Base-by-base conservation (phyloP, 805 yeast species). In the Tetrapisispora namnaoensis region DNA sequence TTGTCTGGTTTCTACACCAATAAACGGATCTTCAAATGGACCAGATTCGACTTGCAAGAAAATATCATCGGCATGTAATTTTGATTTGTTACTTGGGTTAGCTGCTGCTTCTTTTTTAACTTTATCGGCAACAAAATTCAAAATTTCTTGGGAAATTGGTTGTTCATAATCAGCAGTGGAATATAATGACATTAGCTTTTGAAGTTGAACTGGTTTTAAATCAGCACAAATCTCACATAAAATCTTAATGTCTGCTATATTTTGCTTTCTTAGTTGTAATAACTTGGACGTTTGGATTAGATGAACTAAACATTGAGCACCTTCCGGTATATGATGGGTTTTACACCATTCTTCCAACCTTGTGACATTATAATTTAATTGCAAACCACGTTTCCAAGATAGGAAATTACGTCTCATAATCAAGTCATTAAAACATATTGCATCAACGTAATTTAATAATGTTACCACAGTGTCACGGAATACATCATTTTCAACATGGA, bases 301-400 rank as follows among this genome's bases (percentile, higher is more conserved):
- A 63, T 90, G 97, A 53, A 83, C 82, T 63, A 93, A 76, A 61
- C 88, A 82, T 37, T 82, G 79, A 4, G 91, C 78, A 2, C 95
- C 95, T 63, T 90, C 96, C 45, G 85, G 84, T 53, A 93, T 79
- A 46, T 85, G 90, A 66, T 91, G 96, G 8, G 88, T 80, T 71
- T 88, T 91, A 69, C 98, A 91, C 99, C 99, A 93, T 70, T 93
- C 99, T 67, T 89, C 97, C 59, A 93, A 76, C 61, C 98, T 79
- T 3, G 99, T 93, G 48, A 90, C 95, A 67, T 93, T 93, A 71
- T 93, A 93, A 66, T 89, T 93, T 69, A 93, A 80, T 70, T 93
- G 99, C 57, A 93, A 76, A 44, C 98, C 98, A 64, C 99, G 83
- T 72, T 91, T 93, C 99, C 99, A 93, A 11, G 96, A 84, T 63